Evolutionary conservation across 2,329 filamentous ascomycete species (phyloP).

Genomic region (Cladosporium sp.): DNA sequence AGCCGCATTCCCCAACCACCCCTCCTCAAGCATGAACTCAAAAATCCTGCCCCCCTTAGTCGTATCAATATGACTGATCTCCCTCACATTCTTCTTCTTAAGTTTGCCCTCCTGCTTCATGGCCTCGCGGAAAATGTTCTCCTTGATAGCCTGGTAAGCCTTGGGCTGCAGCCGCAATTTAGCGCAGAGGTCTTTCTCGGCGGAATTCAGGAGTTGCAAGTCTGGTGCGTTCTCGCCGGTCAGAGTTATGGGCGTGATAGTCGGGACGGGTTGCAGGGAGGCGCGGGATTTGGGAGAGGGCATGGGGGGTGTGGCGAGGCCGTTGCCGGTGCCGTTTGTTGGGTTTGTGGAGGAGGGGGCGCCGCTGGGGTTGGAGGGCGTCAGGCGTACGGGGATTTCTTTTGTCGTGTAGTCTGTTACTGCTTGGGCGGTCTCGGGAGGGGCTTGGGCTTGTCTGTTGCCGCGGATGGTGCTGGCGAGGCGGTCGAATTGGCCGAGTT

Average conservation of each 20-base stretch:
- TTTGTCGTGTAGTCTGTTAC: constrained; percentile 30
- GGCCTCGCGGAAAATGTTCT: constrained; percentile 83
- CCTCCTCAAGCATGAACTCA: constrained; percentile 89
- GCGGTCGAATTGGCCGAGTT: constrained; percentile 27
- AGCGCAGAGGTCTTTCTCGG: constrained; percentile 83
- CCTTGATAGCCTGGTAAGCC: constrained; percentile 91
- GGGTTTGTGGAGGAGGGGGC: constrained; percentile 37
- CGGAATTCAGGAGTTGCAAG: constrained; percentile 75
- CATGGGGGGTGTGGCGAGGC: constrained; percentile 10
- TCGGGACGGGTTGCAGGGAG: constrained; percentile 34
- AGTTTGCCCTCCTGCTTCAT: constrained; percentile 80
- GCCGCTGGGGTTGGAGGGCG: constrained; percentile 14
- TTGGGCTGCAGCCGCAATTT: constrained; percentile 83
- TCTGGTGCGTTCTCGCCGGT: constrained; percentile 74
- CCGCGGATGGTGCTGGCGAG: constrained; percentile 24
- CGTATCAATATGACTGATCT: constrained; percentile 76
- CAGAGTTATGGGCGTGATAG: constrained; percentile 60
- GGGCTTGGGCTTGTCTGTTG: constrained; percentile 19
- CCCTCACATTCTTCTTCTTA: constrained; percentile 90
- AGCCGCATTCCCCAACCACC: constrained; percentile 65
- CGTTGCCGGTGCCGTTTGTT: constrained; percentile 8
- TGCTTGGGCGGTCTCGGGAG: constrained; percentile 25
- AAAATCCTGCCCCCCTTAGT: constrained; percentile 83
- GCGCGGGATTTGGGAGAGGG: constrained; percentile 18
- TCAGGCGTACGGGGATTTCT: constrained; percentile 28